Evolutionary conservation across 1,284 basidiomycete species (phyloP), one percentile per base, ranked within the genome.

Genomic region (Hemileia vastatrix): DNA sequence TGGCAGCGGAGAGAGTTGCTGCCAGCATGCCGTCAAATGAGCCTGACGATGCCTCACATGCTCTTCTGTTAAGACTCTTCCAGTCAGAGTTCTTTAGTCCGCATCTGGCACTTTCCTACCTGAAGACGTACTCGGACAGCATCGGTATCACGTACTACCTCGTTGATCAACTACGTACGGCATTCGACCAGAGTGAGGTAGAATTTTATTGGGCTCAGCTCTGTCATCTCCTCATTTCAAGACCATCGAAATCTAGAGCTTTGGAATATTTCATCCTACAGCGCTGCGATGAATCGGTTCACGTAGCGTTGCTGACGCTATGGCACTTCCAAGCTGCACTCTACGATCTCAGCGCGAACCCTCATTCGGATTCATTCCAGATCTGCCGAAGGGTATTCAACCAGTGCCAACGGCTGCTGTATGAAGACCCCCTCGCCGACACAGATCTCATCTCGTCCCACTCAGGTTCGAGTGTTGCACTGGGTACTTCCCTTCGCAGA

Each of bases 171-270:
- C 84, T 96, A 73, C 81, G 82, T 66, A n/a, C n/a, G n/a, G 82
- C 84, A 62, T 83, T 91, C 72, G 84, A 86, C 66, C 83, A 83
- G 19, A 81, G 84, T 60, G 90, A 95, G 68, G 80, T 96, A 62
- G 84, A 86, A 71, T 91, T 94, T 77, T 90, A 93, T 69, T 96
- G 92, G 92, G 90, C 91, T n/a, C 93, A 95, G 76, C 83, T 95
- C n/a, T n/a, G 91, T 76, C 91, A 96, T 79, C 83, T 96, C 48
- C 83, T 95, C 64, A 83, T 95, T 61, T 93, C 92, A 2, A 83
- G 86, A 64, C 90, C 90, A 2, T 90, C 91, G 6, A 84, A 86
- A 71, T 93, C 90, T 4, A 83, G 87, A 63, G 92, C 92, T 21
- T 80, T 96, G 57, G 92, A 96, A 77, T 86, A 85, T 68, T 95